Percentiles rank a stretch among this genome's conserved stretches.
phyloP scores from a whole-genome alignment of 1,284 basidiomycete genomes.

The Cryptococcus neoformans region DNA sequence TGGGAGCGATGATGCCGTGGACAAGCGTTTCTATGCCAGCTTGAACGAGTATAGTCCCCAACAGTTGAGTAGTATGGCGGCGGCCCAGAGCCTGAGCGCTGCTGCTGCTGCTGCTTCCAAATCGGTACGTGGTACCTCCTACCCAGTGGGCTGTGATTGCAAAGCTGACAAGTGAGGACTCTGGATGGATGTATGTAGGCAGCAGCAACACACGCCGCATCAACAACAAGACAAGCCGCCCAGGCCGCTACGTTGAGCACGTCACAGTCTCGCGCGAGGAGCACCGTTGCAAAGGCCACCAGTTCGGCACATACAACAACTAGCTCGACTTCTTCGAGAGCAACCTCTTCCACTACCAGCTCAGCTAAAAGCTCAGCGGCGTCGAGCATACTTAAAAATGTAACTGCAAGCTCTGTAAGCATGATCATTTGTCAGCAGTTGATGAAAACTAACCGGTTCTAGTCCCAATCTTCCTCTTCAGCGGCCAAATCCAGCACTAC shows the following conservation, averaged over 20 bases:
- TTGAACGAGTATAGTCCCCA: slow-evolving; percentile 8
- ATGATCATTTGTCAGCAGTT: not conserved
- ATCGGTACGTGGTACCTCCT: not conserved
- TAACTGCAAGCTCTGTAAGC: not conserved
- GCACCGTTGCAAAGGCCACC: not conserved
- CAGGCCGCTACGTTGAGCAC: slow-evolving; percentile 10
- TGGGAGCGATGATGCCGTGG: not conserved
- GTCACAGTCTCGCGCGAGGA: not conserved
- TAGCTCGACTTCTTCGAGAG: not conserved
- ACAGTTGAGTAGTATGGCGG: slow-evolving; percentile 3
- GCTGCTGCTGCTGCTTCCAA: not conserved
- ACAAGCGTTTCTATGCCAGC: slow-evolving; percentile 8
- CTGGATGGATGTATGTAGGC: no score
- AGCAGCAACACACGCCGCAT: not conserved
- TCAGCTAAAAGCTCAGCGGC: not conserved
- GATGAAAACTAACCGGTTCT: not conserved
- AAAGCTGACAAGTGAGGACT: no score
- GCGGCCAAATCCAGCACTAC: slow-evolving; percentile 4
- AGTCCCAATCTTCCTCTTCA: slow-evolving; percentile 3
- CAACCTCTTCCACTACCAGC: not conserved
- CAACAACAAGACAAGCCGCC: slow-evolving; percentile 10
- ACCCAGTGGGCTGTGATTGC: no score
- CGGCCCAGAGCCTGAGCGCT: not conserved
- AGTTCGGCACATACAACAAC: not conserved
- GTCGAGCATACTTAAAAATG: not conserved